Evolutionary conservation across 2,329 filamentous ascomycete species (phyloP).

Genomic region (Colletotrichum sp.): DNA sequence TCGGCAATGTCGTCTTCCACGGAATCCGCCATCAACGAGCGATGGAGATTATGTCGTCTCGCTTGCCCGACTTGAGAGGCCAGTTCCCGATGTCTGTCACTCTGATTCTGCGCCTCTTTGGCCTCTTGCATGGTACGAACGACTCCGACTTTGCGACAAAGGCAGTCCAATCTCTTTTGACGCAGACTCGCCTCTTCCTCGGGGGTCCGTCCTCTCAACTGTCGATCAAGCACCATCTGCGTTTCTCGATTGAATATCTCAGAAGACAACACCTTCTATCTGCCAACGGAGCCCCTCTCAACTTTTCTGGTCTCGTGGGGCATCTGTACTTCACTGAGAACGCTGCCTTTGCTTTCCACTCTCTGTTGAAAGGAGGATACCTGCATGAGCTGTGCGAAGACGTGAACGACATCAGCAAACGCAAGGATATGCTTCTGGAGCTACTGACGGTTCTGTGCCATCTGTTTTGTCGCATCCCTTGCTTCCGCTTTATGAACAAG

Average conservation of each 20-base stretch:
- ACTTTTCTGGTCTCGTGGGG: slow-evolving; percentile 73
- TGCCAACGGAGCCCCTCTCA: slow-evolving; percentile 65
- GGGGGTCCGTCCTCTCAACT: slow-evolving; percentile 72
- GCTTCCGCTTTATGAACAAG: slow-evolving; percentile 46
- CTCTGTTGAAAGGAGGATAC: slow-evolving; percentile 73
- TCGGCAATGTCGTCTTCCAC: slow-evolving; percentile 83
- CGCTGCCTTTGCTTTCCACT: slow-evolving; percentile 77
- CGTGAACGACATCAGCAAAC: slow-evolving; percentile 48
- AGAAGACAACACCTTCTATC: slow-evolving; percentile 71
- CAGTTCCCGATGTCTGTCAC: slow-evolving; percentile 82
- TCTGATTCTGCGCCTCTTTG: slow-evolving; percentile 71
- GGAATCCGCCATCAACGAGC: slow-evolving; percentile 65
- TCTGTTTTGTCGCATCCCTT: slow-evolving; percentile 67
- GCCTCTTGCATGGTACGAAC: slow-evolving; percentile 69
- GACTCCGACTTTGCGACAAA: slow-evolving; percentile 65
- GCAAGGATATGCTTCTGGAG: slow-evolving; percentile 55
- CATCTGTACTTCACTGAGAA: slow-evolving; percentile 82
- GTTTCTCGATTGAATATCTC: slow-evolving; percentile 83
- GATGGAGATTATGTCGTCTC: slow-evolving; percentile 73
- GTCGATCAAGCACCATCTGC: slow-evolving; percentile 75
- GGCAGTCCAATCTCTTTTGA: slow-evolving; percentile 70
- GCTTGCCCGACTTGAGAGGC: slow-evolving; percentile 75
- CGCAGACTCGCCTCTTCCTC: slow-evolving; percentile 72
- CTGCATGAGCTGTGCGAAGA: slow-evolving; percentile 66
- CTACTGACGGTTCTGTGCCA: slow-evolving; percentile 74